Evolutionary conservation across 2,329 filamentous ascomycete species (phyloP).

Genomic region (Helotiales sp.): DNA sequence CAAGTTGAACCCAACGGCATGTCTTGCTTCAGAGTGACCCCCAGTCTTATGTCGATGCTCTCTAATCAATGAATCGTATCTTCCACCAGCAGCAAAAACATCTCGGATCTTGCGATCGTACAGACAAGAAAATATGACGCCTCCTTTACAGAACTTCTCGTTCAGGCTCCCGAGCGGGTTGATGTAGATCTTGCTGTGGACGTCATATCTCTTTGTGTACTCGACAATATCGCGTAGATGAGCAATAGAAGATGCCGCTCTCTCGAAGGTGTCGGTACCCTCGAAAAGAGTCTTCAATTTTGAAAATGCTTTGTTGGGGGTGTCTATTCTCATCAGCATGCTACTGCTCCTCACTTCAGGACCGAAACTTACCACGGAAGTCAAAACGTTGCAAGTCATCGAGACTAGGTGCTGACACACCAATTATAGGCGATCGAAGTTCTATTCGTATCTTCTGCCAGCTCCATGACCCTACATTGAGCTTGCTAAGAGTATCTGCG

Average conservation of each 20-base stretch:
- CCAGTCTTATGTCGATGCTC: slow-evolving; percentile 77
- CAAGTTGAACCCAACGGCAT: slow-evolving; percentile 91
- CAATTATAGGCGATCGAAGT: slow-evolving; percentile 78
- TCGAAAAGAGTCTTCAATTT: slow-evolving; percentile 65
- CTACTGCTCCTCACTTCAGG: slow-evolving; percentile 13
- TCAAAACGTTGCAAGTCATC: slow-evolving; percentile 92
- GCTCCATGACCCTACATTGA: slow-evolving; percentile 80
- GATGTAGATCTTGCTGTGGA: slow-evolving; percentile 80
- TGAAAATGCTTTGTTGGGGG: slow-evolving; percentile 60
- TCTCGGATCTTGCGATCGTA: slow-evolving; percentile 83
- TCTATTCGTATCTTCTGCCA: slow-evolving; percentile 86
- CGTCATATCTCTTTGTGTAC: slow-evolving; percentile 75
- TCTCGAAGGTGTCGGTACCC: slow-evolving; percentile 70
- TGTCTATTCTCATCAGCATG: slow-evolving; percentile 48
- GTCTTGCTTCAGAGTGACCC: slow-evolving; percentile 66
- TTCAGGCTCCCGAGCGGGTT: slow-evolving; percentile 87
- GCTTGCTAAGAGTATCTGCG: slow-evolving; percentile 83
- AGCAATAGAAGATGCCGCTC: slow-evolving; percentile 75
- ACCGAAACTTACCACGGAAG: slow-evolving; percentile 68
- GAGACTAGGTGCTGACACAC: slow-evolving; percentile 85
- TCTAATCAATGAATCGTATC: slow-evolving; percentile 88
- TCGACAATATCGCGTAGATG: slow-evolving; percentile 80
- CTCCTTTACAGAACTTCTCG: slow-evolving; percentile 86
- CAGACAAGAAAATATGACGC: slow-evolving; percentile 87
- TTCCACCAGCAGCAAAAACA: slow-evolving; percentile 90